Evolutionary conservation across 2,329 filamentous ascomycete species (phyloP).

Genomic region (Nigrospora osmanthi): DNA sequence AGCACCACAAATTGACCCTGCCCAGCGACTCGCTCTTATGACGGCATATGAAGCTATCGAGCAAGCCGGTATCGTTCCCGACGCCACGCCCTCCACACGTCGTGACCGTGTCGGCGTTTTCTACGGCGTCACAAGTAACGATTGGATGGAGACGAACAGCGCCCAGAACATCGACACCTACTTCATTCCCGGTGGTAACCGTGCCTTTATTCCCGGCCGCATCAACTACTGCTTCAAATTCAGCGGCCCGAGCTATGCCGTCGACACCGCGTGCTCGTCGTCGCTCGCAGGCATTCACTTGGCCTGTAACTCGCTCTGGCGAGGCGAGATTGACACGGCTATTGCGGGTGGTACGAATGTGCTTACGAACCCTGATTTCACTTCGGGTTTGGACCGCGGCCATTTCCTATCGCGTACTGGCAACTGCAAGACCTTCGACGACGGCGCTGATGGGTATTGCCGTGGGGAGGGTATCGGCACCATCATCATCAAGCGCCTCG

Average conservation of each 20-base stretch:
- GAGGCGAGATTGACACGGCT: slow-evolving; percentile 55
- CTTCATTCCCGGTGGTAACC: slow-evolving; percentile 23
- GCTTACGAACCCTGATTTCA: slow-evolving; percentile 57
- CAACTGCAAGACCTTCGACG: slow-evolving; percentile 38
- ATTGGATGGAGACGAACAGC: slow-evolving; percentile 55
- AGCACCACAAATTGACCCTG: slow-evolving; percentile 45
- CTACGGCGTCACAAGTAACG: slow-evolving; percentile 11
- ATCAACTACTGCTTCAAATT: slow-evolving; percentile 29
- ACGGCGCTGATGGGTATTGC: slow-evolving; percentile 39
- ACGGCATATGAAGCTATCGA: slow-evolving; percentile 63
- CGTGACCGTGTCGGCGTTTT: slow-evolving; percentile 11
- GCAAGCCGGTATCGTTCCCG: slow-evolving; percentile 36
- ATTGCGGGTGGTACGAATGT: slow-evolving; percentile 57
- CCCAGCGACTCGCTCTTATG: slow-evolving; percentile 54
- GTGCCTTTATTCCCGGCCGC: slow-evolving; percentile 27
- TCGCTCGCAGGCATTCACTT: slow-evolving; percentile 14
- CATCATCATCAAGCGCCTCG: slow-evolving; percentile 12
- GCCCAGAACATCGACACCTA: slow-evolving; percentile 45
- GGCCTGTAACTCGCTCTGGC: slow-evolving; percentile 51
- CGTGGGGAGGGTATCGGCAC: slow-evolving; percentile 7
- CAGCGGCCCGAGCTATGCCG: slow-evolving; percentile 16
- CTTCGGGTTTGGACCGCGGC: slow-evolving; percentile 52
- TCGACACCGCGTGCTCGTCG: slow-evolving; percentile 23
- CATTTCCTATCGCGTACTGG: slow-evolving; percentile 47
- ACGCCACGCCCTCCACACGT: slow-evolving; percentile 9